Conservation (phyloP, 164 flowering plant genomes). For the Magnolia changhungtana region DNA sequence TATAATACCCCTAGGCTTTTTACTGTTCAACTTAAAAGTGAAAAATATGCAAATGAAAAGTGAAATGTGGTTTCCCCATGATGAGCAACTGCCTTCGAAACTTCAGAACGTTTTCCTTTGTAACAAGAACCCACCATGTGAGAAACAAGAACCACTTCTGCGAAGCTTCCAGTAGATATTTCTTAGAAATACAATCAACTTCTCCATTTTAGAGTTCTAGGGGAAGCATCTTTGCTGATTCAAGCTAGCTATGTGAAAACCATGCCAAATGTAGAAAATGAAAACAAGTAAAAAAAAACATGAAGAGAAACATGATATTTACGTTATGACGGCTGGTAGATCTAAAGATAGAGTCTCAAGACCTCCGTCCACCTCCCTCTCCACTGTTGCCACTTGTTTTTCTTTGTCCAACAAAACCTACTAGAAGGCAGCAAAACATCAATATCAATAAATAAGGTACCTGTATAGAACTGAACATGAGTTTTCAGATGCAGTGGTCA, state of each 20-base stretch:
- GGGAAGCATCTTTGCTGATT: background rate
- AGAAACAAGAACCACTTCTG: background rate
- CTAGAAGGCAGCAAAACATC: slow-evolving; percentile 21
- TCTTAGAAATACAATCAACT: background rate
- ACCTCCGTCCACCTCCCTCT: slow-evolving; percentile 95
- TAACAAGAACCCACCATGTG: background rate
- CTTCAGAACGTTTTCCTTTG: background rate
- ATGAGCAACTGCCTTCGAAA: no score
- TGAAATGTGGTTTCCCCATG: no score
- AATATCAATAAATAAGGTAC: background rate
- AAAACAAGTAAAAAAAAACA: background rate
- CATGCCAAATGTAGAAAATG: background rate
- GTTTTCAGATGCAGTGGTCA: background rate
- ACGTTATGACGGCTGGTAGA: slow-evolving; percentile 93
- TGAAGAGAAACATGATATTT: slow-evolving; percentile 13
- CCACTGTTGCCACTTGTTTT: slow-evolving; percentile 67
- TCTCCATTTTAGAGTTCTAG: background rate
- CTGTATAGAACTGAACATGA: background rate
- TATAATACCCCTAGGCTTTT: no score
- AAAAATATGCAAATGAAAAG: no score
- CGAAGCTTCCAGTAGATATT: background rate
- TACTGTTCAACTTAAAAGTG: no score
- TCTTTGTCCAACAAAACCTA: slow-evolving; percentile 87
- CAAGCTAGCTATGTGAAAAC: background rate
- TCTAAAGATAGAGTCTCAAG: slow-evolving; percentile 74